phyloP scores from a whole-genome alignment of 2,329 filamentous ascomycete genomes.

The Monilinia aucupariae region DNA sequence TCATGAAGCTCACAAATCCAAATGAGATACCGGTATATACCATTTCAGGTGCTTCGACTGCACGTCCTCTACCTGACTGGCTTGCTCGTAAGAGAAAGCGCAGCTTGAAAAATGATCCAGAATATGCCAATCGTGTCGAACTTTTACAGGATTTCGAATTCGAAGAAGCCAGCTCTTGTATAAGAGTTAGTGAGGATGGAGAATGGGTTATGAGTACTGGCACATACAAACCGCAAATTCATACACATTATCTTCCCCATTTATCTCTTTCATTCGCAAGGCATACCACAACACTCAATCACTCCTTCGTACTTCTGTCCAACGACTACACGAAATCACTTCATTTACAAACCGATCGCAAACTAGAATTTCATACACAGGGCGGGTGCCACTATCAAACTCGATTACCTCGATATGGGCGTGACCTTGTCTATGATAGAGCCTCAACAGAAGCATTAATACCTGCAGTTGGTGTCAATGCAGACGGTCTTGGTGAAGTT shows the following conservation, averaged over 20 bases:
- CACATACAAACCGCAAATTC: constrained; percentile 74
- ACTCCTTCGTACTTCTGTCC: constrained; percentile 83
- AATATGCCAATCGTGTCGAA: constrained; percentile 91
- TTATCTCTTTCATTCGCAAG: constrained; percentile 89
- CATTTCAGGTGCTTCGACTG: constrained; percentile 83
- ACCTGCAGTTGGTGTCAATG: constrained; percentile 80
- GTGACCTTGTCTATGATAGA: constrained; percentile 80
- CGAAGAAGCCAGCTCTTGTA: constrained; percentile 86
- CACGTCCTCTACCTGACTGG: constrained; percentile 89
- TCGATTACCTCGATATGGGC: constrained; percentile 86
- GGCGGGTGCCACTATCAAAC: constrained; percentile 82
- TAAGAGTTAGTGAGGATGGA: constrained; percentile 88
- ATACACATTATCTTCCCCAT: constrained; percentile 91
- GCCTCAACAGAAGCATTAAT: constrained; percentile 79
- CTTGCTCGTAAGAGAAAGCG: constrained; percentile 83
- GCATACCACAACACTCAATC: constrained; percentile 87
- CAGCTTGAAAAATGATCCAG: constrained; percentile 84
- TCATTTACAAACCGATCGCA: constrained; percentile 86
- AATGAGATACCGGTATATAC: constrained; percentile 89
- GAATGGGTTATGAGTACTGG: constrained; percentile 97
- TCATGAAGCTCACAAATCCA: constrained; percentile 77
- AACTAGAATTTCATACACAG: constrained; percentile 87
- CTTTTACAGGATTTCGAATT: constrained; percentile 97
- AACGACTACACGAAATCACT: constrained; percentile 90
- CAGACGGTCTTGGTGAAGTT: constrained; percentile 82